These are phyloP conservation scores for Talaromyces sp. DNA, from an alignment of 2,329 filamentous ascomycete species.

Conservation along the genomic window DNA sequence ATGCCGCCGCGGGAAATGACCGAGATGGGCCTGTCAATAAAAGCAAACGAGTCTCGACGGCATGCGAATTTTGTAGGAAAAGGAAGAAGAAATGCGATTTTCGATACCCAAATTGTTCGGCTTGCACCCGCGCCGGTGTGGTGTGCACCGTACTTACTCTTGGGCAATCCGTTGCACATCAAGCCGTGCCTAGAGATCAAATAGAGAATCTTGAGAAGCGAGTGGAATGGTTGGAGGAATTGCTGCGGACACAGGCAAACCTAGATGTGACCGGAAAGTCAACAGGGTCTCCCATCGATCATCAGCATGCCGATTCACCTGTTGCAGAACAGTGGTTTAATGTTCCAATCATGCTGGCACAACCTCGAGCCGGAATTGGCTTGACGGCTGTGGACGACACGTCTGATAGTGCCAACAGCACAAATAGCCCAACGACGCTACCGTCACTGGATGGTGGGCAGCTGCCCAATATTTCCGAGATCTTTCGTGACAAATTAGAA, in stretches of 20 bases:
- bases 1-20: slow-evolving; percentile 14
- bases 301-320: not conserved
- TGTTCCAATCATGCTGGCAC: slow-evolving; percentile 33
- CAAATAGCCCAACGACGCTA: slow-evolving; percentile 14
- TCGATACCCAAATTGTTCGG: slow-evolving; percentile 38
- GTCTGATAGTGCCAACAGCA: slow-evolving; percentile 5
- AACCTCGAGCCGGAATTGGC: slow-evolving; percentile 20
- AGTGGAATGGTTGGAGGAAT: slow-evolving; percentile 35
- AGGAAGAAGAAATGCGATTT: slow-evolving; percentile 41
- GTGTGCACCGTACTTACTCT: slow-evolving; percentile 37
- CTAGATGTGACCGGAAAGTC: slow-evolving; percentile 29
- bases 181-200: slow-evolving; percentile 36
- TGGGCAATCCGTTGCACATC: slow-evolving; percentile 33
- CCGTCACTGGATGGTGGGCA: slow-evolving; percentile 25
- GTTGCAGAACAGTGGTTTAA: slow-evolving; percentile 37
- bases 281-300: slow-evolving; percentile 30
- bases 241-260: slow-evolving; percentile 33
- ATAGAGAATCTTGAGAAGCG: slow-evolving; percentile 37
- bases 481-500: slow-evolving; percentile 37
- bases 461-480: slow-evolving; percentile 36
- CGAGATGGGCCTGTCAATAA: slow-evolving; percentile 17
- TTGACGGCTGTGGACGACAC: slow-evolving; percentile 19
- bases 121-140: slow-evolving; percentile 36
- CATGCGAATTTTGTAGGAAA: slow-evolving; percentile 39
- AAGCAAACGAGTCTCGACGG: slow-evolving; percentile 35